Evolutionary conservation across 116 monocot species (phyloP).

Genomic region (Dioscorea cayenensis): DNA sequence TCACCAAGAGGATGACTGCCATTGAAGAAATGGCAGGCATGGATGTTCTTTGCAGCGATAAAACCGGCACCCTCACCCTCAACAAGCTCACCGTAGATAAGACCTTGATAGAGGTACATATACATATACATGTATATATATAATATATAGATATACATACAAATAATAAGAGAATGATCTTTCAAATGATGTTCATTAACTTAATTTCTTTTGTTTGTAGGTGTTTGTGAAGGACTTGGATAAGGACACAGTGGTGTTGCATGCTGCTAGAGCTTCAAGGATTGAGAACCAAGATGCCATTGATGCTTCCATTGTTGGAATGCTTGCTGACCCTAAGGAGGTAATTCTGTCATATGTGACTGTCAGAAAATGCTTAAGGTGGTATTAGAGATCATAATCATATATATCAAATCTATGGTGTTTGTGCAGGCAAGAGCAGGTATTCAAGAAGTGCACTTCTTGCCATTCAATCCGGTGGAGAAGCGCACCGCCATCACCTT

Average conservation of each 20-base stretch:
- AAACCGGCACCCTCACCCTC: constrained; percentile 90
- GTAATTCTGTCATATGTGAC: not conserved
- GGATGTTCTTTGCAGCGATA: constrained; percentile 94
- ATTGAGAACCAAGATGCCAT: constrained; percentile 80
- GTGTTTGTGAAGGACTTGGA: constrained; percentile 39
- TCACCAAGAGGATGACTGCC: constrained; percentile 96
- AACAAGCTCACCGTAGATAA: constrained; percentile 87
- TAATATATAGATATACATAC: too few species aligned
- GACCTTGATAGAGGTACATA: constrained; percentile 65
- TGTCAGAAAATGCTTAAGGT: too few species aligned
- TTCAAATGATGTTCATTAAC: not conserved
- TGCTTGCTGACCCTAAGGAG: constrained; percentile 74
- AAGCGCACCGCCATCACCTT: constrained; percentile 79
- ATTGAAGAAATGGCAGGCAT: constrained; percentile 99
- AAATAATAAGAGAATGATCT: too few species aligned
- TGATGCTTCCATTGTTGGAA: constrained; percentile 58
- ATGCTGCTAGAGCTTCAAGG: constrained; percentile 64
- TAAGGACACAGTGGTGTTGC: constrained; percentile 42
- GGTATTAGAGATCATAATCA: too few species aligned
- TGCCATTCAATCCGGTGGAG: constrained; percentile 80
- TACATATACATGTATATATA: too few species aligned
- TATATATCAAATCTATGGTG: too few species aligned
- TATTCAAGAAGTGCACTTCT: constrained; percentile 66
- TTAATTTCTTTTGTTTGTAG: constrained; percentile 4
- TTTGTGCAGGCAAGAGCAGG: constrained; percentile 42